Conservation (phyloP, 352 stramenopile genomes). For the Globisporangium megalacanthum region DNA sequence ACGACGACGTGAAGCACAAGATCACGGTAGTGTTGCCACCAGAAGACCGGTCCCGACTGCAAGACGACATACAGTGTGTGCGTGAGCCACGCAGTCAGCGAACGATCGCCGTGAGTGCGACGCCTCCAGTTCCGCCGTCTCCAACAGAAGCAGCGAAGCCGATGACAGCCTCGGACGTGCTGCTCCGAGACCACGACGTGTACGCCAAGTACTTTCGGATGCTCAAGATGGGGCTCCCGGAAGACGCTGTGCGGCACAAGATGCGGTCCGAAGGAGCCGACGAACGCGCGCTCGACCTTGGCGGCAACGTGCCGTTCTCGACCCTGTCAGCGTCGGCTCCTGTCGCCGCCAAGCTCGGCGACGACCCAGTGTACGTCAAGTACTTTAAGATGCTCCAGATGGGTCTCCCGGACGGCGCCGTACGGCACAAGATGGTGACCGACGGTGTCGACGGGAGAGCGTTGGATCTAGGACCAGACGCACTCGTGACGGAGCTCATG, state of each 20-base stretch:
- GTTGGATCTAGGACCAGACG: slow-evolving; percentile 63
- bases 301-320: slow-evolving; percentile 38
- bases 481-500: slow-evolving; percentile 34
- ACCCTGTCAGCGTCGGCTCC: slow-evolving; percentile 17
- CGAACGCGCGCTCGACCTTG: slow-evolving; percentile 50
- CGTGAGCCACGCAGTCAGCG: slow-evolving; percentile 16
- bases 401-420: slow-evolving; percentile 77
- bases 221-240: slow-evolving; percentile 85
- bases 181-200: slow-evolving; percentile 41
- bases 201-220: slow-evolving; percentile 92
- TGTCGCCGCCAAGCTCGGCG: slow-evolving; percentile 26
- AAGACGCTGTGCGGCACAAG: slow-evolving; percentile 81
- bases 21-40: slow-evolving; percentile 23
- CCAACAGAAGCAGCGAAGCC: slow-evolving; percentile 2
- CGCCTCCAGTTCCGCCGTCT: neutral
- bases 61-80: slow-evolving; percentile 63
- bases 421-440: slow-evolving; percentile 77
- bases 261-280: slow-evolving; percentile 60
- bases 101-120: neutral
- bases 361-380: slow-evolving; percentile 66
- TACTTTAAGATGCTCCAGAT: slow-evolving; percentile 95
- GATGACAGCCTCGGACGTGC: slow-evolving; percentile 4
- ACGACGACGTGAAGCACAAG: slow-evolving; percentile 53
- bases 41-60: slow-evolving; percentile 25
- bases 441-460: slow-evolving; percentile 42